These are phyloP conservation scores for Penicillium herquei DNA, from an alignment of 495 filamentous ascomycete genomes.

Conservation along the genomic window DNA sequence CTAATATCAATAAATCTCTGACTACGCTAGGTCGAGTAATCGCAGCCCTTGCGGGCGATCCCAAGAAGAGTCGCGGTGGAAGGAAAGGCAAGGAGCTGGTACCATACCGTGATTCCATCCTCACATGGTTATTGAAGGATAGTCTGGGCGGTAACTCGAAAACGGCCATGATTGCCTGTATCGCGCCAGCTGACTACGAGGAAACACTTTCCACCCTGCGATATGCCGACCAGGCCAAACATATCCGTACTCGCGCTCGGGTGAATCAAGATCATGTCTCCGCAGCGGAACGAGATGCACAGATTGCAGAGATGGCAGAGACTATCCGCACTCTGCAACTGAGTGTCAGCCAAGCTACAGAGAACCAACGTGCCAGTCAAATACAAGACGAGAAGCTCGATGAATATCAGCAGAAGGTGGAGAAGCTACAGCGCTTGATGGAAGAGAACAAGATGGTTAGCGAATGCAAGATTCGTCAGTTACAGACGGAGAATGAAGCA, in stretches of 20 bases:
- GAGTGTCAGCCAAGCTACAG: slow-evolving; percentile 56
- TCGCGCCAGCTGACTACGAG: slow-evolving; percentile 92
- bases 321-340: slow-evolving; percentile 84
- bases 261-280: slow-evolving; percentile 92
- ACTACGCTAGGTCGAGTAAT: slow-evolving; percentile 96
- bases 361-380: slow-evolving; percentile 49
- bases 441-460: slow-evolving; percentile 84
- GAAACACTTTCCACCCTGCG: slow-evolving; percentile 94
- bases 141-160: slow-evolving; percentile 93
- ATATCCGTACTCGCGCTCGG: slow-evolving; percentile 92
- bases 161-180: slow-evolving; percentile 98
- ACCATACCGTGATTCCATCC: slow-evolving; percentile 91
- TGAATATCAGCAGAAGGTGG: slow-evolving; percentile 85
- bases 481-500: slow-evolving; percentile 88
- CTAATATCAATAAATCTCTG: slow-evolving; percentile 97
- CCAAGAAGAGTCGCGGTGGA: slow-evolving; percentile 55
- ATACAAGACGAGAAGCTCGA: slow-evolving; percentile 73
- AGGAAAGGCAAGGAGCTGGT: slow-evolving; percentile 68
- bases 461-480: slow-evolving; percentile 84
- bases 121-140: slow-evolving; percentile 98
- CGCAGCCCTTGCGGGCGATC: slow-evolving; percentile 82
- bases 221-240: slow-evolving; percentile 97
- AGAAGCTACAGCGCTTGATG: slow-evolving; percentile 87
- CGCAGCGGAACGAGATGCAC: slow-evolving; percentile 83
- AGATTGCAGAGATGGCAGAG: slow-evolving; percentile 91